Base-by-base conservation (phyloP, 108 stramenopile genomes). In the Cyclotella kingstonii region DNA sequence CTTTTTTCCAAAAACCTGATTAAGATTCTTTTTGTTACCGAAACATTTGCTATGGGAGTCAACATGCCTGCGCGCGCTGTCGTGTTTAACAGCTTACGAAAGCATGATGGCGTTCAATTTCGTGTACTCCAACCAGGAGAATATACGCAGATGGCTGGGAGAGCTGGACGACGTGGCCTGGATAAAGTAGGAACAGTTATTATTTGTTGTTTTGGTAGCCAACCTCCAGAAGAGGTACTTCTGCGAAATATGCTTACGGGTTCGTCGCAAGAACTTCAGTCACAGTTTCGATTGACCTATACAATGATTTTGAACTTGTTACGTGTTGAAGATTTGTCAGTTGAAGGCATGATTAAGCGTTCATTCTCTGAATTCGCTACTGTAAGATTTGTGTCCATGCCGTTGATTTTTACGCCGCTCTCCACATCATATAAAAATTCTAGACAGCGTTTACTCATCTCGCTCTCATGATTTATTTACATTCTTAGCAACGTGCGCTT, bases 31-130 rank as follows among this genome's bases (percentile, higher is more conserved):
- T 97, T 97, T 63, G 97, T 97, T 25, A 99, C 98, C 7, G 98
- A 99, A 66, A 98, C 97, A 2, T 98, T 99, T 65, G 98, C 98
- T 3, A 98, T 96, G 91, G 98, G 98, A 46, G 98, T 99, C 5
- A 99, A 99, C 80, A 97, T 99, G 96, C 98, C 98, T n/a, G 97
- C 97, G 1, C 66, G 94, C 22, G 61, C 79, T 4, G 98, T 99
- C 1, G 93, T 98, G 0, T 99, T 98, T 85, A 93, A 95, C 60
- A 80, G 82, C 10, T 82, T 93, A 17, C 84, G 96, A 6, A 99
- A 99, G 70, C 95, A 96, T 66, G 97, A 98, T 73, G 97, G 95
- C n/a, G 76, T 63, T 23, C 84, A 87, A 52, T 94, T 95, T 55
- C 73, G 96, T 22, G 73, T 73, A 29, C 60, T 96, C 4, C 82